A percentile compares a stretch with the other conserved stretches of the same genome.
phyloP scores from a whole-genome alignment of 345 rosid genomes.

The Arabidopsis thaliana region TAIR10.1 NC_003070.9:7531501-7532000 shows the following conservation, averaged over 20 bases:
- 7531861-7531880: conserved; percentile 30
- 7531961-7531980: conserved; percentile 46
- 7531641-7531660: conserved; percentile 60
- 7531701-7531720: conserved; percentile 46
- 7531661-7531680: conserved; percentile 63
- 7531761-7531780: conserved; percentile 20
- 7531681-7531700: conserved; percentile 43
- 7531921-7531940: conserved; percentile 47
- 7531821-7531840: conserved; percentile 65
- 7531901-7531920: conserved; percentile 76
- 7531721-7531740: conserved; percentile 47
- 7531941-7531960: conserved; percentile 70
- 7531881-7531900: conserved; percentile 38
- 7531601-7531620: conserved; percentile 40
- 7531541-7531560: conserved; percentile 95
- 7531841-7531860: conserved; percentile 50
- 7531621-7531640: conserved; percentile 51
- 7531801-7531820: conserved; percentile 50
- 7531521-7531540: conserved; percentile 47
- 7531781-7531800: conserved; percentile 58
- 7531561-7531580: conserved; percentile 73
- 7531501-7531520: neutral
- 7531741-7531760: conserved; percentile 45
- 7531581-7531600: conserved; percentile 51
- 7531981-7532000: conserved; percentile 37